A percentile compares a stretch with the other conserved stretches of the same genome.
Conservation (phyloP, 1,284 basidiomycete genomes). For the Ceratorhiza oryzae-sativae region DNA sequence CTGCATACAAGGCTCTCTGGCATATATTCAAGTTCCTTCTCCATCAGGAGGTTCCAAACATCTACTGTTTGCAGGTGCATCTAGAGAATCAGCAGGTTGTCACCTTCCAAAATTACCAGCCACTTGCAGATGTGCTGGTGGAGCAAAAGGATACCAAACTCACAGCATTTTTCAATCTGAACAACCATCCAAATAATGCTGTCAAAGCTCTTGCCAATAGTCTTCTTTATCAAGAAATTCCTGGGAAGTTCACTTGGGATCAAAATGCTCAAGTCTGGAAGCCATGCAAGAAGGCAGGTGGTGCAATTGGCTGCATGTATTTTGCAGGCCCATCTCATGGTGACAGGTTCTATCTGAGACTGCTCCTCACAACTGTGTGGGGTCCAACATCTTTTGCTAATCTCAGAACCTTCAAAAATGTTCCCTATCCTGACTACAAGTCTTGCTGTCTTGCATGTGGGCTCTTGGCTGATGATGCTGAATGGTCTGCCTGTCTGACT, state of each 20-base stretch:
- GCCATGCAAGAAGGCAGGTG: slow-evolving; percentile 47
- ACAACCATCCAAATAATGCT: slow-evolving; percentile 49
- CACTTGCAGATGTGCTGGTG: slow-evolving; percentile 46
- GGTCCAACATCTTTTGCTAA: slow-evolving; percentile 52
- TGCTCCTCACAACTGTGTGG: slow-evolving; percentile 52
- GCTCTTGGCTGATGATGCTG: slow-evolving; percentile 56
- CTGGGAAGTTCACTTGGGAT: slow-evolving; percentile 51
- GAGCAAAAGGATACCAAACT: slow-evolving; percentile 48
- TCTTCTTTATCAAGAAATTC: slow-evolving; percentile 56
- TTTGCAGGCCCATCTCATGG: slow-evolving; percentile 50
- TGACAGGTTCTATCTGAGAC: slow-evolving; percentile 53
- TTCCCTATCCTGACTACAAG: slow-evolving; percentile 47
- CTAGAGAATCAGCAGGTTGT: slow-evolving; percentile 45
- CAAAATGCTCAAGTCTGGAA: slow-evolving; percentile 55
- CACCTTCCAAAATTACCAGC: slow-evolving; percentile 49
- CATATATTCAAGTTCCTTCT: slow-evolving; percentile 51
- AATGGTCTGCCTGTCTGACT: slow-evolving; percentile 54
- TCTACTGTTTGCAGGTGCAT: slow-evolving; percentile 54
- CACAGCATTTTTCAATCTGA: slow-evolving; percentile 56
- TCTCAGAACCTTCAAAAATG: slow-evolving; percentile 46
- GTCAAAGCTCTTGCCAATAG: slow-evolving; percentile 44
- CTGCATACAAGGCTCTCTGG: slow-evolving; percentile 51
- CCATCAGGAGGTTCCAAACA: slow-evolving; percentile 51
- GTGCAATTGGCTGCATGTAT: slow-evolving; percentile 55
- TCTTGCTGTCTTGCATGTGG: slow-evolving; percentile 55